phyloP scores from a whole-genome alignment of 2,329 filamentous ascomycete species.

The Fusarium kyushuense region DNA sequence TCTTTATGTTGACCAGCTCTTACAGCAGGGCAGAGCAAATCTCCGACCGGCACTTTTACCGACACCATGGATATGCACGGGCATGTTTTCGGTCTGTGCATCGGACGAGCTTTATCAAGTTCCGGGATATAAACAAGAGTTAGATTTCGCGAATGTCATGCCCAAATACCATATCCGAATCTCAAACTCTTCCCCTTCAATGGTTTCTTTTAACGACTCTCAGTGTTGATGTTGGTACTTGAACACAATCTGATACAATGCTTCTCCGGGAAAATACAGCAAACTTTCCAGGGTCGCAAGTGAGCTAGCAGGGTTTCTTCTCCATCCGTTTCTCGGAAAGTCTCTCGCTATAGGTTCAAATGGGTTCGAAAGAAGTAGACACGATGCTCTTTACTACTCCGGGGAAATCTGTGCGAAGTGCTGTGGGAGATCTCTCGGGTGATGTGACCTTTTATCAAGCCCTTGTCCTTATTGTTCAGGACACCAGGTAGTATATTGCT shows the following conservation, averaged over 20 bases:
- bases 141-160: neutral
- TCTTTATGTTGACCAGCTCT: neutral
- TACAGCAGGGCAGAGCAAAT: neutral
- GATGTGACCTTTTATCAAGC: conserved; percentile 8
- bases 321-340: neutral
- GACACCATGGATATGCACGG: neutral
- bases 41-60: neutral
- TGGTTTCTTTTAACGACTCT: neutral
- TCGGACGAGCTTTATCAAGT: neutral
- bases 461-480: conserved; percentile 27
- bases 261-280: neutral
- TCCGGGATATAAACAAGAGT: neutral
- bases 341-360: neutral
- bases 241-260: neutral
- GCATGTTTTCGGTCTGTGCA: neutral
- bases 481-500: conserved; percentile 43
- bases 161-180: neutral
- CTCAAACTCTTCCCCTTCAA: neutral
- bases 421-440: neutral
- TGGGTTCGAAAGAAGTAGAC: neutral
- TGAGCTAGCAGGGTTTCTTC: neutral
- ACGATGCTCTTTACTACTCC: neutral
- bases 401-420: neutral
- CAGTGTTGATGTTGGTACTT: neutral
- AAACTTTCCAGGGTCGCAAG: neutral